Conservation (phyloP, 2,329 filamentous ascomycete genomes). For the Thielaviopsis euricoi region DNA sequence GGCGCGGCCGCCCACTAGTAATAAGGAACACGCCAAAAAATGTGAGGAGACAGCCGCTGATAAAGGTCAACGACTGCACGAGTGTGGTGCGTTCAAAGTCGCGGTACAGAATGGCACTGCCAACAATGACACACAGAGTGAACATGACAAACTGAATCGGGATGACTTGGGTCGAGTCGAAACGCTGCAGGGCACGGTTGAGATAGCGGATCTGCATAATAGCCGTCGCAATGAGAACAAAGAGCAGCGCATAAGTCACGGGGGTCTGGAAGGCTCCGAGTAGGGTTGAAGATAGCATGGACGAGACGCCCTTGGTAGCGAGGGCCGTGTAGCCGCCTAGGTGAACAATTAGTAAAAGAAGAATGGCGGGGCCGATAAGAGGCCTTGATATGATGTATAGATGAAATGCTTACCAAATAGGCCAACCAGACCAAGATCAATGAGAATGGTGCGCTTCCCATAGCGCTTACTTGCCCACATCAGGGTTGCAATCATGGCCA, state of each 20-base stretch:
- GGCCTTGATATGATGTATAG: not conserved
- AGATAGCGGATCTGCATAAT: conserved; percentile 96
- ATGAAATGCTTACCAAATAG: conserved; percentile 57
- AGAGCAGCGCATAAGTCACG: conserved; percentile 72
- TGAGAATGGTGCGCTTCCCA: conserved; percentile 72
- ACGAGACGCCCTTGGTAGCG: conserved; percentile 91
- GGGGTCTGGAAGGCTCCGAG: conserved; percentile 82
- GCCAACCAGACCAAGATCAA: conserved; percentile 84
- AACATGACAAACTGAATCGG: conserved; percentile 96
- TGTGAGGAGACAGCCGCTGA: conserved; percentile 78
- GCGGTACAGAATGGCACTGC: conserved; percentile 81
- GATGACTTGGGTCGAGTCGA: conserved; percentile 95
- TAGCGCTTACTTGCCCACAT: conserved; percentile 73
- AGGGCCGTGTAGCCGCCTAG: conserved; percentile 82
- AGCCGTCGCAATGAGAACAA: conserved; percentile 66
- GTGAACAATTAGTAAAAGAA: conserved; percentile 11
- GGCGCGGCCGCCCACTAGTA: conserved; percentile 57
- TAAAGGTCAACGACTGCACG: conserved; percentile 64
- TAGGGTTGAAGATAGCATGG: conserved; percentile 79
- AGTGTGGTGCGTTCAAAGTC: conserved; percentile 76
- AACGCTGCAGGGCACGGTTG: conserved; percentile 73
- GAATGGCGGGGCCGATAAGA: not conserved
- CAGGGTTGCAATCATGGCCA: conserved; percentile 53
- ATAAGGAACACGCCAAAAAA: conserved; percentile 97
- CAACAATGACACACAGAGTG: conserved; percentile 86